These are phyloP conservation scores for Yarrowia deformans DNA, from an alignment of 805 yeast species.

Conservation along the genomic window DNA sequence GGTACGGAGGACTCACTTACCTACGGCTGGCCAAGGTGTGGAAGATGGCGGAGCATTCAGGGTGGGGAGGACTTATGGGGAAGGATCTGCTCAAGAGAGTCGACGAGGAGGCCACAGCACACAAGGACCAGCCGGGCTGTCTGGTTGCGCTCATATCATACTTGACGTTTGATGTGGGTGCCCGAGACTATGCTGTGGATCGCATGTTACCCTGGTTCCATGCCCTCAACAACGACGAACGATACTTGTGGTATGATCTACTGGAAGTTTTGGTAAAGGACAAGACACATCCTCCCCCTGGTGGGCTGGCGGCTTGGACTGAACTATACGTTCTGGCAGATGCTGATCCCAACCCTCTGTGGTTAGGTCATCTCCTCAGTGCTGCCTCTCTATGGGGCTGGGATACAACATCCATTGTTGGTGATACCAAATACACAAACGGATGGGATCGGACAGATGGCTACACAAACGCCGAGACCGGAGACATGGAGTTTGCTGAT, in stretches of 20 bases:
- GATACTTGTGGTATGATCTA: conserved; percentile 19
- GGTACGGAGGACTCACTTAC: conserved; percentile 18
- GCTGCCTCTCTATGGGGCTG: conserved; percentile 36
- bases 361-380: conserved; percentile 5
- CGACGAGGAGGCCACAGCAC: conserved; percentile 14
- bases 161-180: conserved; percentile 14
- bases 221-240: neutral
- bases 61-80: conserved; percentile 27
- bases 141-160: conserved; percentile 12
- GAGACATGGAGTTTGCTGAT: conserved; percentile 7
- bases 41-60: conserved; percentile 33
- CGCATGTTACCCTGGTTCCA: conserved; percentile 27
- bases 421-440: conserved; percentile 23
- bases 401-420: conserved; percentile 24
- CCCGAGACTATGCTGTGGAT: conserved; percentile 24
- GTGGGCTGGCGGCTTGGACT: conserved; percentile 14
- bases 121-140: conserved; percentile 4
- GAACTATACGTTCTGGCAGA: conserved; percentile 16
- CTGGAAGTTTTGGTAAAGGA: conserved; percentile 7
- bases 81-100: conserved; percentile 11
- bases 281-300: conserved; percentile 10
- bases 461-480: conserved; percentile 4
- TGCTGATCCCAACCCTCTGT: conserved; percentile 14
- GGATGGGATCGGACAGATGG: conserved; percentile 18
- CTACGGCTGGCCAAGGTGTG: conserved; percentile 31